Evolutionary conservation across 257 asterid genomes (phyloP).

Genomic region (Echites panduratus): DNA sequence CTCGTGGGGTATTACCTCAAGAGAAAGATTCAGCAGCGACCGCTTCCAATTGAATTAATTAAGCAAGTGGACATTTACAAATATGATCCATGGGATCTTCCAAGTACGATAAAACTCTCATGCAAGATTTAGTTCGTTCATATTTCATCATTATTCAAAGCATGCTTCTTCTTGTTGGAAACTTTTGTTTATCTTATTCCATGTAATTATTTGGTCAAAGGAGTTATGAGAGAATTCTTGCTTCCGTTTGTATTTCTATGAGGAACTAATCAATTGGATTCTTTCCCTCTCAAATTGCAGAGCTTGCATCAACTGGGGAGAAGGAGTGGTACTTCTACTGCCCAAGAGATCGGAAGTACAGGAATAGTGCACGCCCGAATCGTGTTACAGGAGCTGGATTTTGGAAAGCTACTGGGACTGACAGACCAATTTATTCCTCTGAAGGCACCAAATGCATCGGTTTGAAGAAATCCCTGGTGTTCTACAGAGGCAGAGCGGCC

Average conservation of each 20-base stretch:
- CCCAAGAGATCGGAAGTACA: conserved; percentile 66
- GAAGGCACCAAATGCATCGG: conserved; percentile 63
- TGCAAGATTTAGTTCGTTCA: neutral
- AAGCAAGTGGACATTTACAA: conserved; percentile 84
- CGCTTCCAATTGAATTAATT: conserved; percentile 67
- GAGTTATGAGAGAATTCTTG: neutral
- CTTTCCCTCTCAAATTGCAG: conserved; percentile 21
- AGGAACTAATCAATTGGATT: neutral
- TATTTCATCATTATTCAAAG: neutral
- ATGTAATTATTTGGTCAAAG: no score
- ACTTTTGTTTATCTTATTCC: no score
- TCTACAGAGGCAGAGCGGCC: conserved; percentile 78
- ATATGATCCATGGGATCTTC: conserved; percentile 91
- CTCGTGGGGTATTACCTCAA: conserved; percentile 67
- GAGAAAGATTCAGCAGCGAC: conserved; percentile 55
- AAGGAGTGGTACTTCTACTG: conserved; percentile 83
- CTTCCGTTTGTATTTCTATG: neutral
- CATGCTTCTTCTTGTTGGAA: neutral
- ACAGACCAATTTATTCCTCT: conserved; percentile 66
- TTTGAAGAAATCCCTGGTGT: conserved; percentile 62
- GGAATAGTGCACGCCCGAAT: conserved; percentile 67
- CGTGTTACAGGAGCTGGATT: conserved; percentile 70
- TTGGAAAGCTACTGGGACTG: conserved; percentile 83
- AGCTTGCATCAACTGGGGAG: conserved; percentile 57
- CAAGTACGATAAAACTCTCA: conserved; percentile 43